Percentiles rank a stretch among this genome's conserved stretches.
phyloP scores from a whole-genome alignment of 257 asterid genomes.

The Solanum sparsipilum region DNA sequence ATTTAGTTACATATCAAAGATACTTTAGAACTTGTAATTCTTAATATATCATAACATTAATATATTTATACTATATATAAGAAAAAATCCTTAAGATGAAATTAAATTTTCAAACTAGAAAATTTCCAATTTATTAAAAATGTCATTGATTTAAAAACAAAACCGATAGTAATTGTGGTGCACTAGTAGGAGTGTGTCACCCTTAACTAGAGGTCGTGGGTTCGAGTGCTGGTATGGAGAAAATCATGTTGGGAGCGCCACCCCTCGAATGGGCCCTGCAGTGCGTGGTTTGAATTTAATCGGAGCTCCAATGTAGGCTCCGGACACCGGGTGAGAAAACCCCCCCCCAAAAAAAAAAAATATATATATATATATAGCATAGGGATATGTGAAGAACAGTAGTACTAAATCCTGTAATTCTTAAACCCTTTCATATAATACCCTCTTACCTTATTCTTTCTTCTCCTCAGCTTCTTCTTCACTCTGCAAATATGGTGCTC shows the following conservation, averaged over 20 bases:
- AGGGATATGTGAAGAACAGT: background rate
- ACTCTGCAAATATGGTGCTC: constrained; percentile 21
- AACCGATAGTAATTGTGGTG: background rate
- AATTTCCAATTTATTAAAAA: background rate
- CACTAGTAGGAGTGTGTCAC: background rate
- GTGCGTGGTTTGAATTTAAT: accelerated
- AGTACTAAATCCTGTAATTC: background rate
- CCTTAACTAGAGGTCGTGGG: too few species aligned
- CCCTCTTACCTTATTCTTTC: background rate
- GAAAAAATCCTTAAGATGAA: background rate
- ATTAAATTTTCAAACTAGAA: background rate
- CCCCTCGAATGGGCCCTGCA: accelerated
- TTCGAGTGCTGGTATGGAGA: accelerated
- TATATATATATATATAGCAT: too few species aligned
- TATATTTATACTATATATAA: background rate
- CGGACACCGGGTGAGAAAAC: accelerated
- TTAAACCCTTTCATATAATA: background rate
- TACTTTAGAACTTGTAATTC: background rate
- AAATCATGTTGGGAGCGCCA: accelerated
- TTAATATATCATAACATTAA: background rate
- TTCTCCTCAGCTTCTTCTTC: background rate
- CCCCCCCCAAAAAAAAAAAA: too few species aligned
- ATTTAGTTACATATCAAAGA: too few species aligned
- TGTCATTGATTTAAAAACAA: background rate
- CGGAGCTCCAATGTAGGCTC: accelerated